Evolutionary conservation across 2,329 filamentous ascomycete genomes (phyloP).

Genomic region (Purpureocillium lavendulum): DNA sequence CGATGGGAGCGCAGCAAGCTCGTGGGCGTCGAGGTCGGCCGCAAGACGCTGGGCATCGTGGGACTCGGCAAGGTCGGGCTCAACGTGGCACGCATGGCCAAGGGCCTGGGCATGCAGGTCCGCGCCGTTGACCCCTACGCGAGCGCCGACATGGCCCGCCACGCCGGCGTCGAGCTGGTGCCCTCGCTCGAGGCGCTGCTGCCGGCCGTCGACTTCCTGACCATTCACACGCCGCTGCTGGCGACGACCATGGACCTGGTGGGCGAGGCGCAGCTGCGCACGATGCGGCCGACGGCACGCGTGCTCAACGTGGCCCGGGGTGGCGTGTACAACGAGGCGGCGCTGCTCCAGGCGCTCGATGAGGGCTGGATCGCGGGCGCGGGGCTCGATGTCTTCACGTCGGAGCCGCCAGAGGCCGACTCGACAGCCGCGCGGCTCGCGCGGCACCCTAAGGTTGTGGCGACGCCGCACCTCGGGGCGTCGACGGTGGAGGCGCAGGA

Average conservation of each 20-base stretch:
- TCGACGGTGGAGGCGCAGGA: conserved; percentile 78
- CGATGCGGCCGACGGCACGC: conserved; percentile 66
- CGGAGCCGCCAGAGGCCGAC: conserved; percentile 52
- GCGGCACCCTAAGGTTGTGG: conserved; percentile 62
- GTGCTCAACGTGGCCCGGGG: conserved; percentile 75
- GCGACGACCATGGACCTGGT: conserved; percentile 71
- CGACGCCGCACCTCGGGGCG: conserved; percentile 72
- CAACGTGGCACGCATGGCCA: conserved; percentile 71
- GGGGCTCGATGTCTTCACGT: conserved; percentile 72
- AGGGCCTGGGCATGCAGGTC: conserved; percentile 69
- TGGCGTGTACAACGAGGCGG: conserved; percentile 71
- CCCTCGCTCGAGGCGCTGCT: conserved; percentile 50
- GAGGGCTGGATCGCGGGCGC: conserved; percentile 66
- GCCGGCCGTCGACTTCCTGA: conserved; percentile 64
- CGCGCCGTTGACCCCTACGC: conserved; percentile 72
- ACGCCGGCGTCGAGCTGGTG: conserved; percentile 59
- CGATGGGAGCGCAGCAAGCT: conserved; percentile 69
- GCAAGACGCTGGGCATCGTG: conserved; percentile 68
- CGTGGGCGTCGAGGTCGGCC: conserved; percentile 69
- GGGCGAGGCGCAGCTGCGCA: conserved; percentile 53
- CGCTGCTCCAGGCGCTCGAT: conserved; percentile 62
- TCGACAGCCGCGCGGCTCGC: conserved; percentile 56
- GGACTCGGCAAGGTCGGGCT: conserved; percentile 78
- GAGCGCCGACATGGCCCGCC: conserved; percentile 59
- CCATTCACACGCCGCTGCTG: conserved; percentile 72